Evolutionary conservation across 2,329 filamentous ascomycete species (phyloP), one percentile per base, ranked within the genome.

Genomic region (Leptographium flavum): DNA sequence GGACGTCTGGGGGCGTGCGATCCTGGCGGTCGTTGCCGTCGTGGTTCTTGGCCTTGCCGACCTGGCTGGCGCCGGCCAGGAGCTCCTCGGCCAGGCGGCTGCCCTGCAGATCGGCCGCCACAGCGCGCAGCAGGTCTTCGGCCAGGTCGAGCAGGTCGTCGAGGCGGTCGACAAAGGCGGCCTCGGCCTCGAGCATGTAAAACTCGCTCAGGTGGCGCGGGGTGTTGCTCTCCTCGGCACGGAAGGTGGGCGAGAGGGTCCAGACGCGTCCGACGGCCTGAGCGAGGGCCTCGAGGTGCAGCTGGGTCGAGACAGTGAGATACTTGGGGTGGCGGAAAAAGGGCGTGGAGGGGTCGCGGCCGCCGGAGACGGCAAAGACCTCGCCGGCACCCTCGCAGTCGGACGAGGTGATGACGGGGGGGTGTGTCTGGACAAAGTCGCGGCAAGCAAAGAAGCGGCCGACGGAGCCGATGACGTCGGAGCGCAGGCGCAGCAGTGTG

Each of bases 351-450:
- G 35, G 35, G n/a, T 19, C 17, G 21, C 22, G 4, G 21, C 56
- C 55, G 53, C 59, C 50, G 63, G 56, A 59, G 32, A 96, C 68
- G 10, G 78, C 77, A 57, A 98, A 98, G 17, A 93, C 90, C 59
- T 96, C 88, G 1, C 92, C 92, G 2, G 88, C 92, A 4, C 92
- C 92, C 66, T 98, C 92, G 57, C 92, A 98, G 57, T 98, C 92
- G 0, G 90, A 94, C 0, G 90, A 95, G 2, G 92, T 96, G 56
- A 98, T 85, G 56, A 96, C 80, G 5, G 92, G 92, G 4, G 92
- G 86, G 54, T 96, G 90, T 8, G 85, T 86, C 63, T 96, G 83
- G 47, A 85, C 73, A 56, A 85, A 90, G 46, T 77, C 71, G 48
- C 77, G 72, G 23, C 68, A 64, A 39, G 74, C 71, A 63, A 96